Base-by-base conservation (phyloP, 805 yeast genomes). In the Saturnispora quitensis region DNA sequence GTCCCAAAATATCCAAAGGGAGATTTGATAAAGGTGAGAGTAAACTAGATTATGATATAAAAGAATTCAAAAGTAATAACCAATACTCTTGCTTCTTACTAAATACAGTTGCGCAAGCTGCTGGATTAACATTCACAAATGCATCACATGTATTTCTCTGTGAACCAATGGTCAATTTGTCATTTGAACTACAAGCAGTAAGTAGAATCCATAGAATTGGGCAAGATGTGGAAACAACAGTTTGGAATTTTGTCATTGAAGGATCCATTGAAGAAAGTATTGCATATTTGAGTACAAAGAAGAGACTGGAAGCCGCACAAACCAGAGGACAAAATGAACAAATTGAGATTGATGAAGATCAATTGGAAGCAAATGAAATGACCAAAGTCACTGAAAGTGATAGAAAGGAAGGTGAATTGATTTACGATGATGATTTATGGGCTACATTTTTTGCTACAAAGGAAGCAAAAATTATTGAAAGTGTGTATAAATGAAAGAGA, bases 201-300 rank as follows among this genome's bases (percentile, higher is more conserved):
- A 87, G 95, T 47, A 76, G 99, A 56, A 81, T 93, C 43, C 96
- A 91, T 63, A 72, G 99, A 56, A 90, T 91, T 62, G 99, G 99
- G 0, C 99, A 93, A 66, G 76, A 74, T 3, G 71, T 75, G 43
- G 81, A 78, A 15, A 93, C 99, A 0, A 84, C 82, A 1, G 95
- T 91, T 1, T 93, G 98, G 97, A 84, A 86, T 78, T 89, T 91
- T 69, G 82, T 86, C 24, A 84, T 90, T 51, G 79, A 77, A 51
- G 82, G 84, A 40, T 81, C 96, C 0, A 95, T 93, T 15, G 99
- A 93, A 65, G 96, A 91, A 62, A 84, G 88, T 44, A 86, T 93
- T 45, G 78, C 88, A 34, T 67, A 78, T n/a, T 64, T 85, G 50
- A 76, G 89, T 0, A 80, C 89, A 0, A 74, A 77, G 53, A 81